Evolutionary conservation across 805 yeast genomes (phyloP).

Genomic region (Yamadazyma nakazawae): DNA sequence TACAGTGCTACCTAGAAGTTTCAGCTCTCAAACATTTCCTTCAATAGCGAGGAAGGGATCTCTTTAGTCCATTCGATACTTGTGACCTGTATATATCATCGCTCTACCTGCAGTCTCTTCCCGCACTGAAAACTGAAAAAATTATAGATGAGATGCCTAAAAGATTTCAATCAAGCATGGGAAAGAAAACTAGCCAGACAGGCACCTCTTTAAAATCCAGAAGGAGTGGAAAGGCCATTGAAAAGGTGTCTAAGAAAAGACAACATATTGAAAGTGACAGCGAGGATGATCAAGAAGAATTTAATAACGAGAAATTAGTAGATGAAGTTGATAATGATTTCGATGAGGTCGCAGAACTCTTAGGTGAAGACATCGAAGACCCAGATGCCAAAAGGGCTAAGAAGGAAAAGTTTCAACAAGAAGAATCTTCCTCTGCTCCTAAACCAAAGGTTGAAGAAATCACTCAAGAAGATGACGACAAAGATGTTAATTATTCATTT

Average conservation of each 20-base stretch:
- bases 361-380: constrained; percentile 43
- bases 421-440: constrained; percentile 23
- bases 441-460: constrained; percentile 23
- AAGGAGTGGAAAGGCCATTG: background rate
- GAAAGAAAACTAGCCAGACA: constrained; percentile 3
- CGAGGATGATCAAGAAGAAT: constrained; percentile 20
- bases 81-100: background rate
- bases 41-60: too few relatives aligned
- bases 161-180: constrained; percentile 1
- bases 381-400: constrained; percentile 34
- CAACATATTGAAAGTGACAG: background rate
- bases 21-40: too few relatives aligned
- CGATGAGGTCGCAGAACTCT: constrained; percentile 53
- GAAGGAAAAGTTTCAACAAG: constrained; percentile 16
- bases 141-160: constrained; percentile 13
- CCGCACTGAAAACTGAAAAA: constrained; percentile 5
- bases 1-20: too few relatives aligned
- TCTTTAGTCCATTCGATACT: too few relatives aligned
- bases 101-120: background rate
- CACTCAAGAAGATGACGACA: constrained; percentile 20
- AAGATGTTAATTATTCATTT: constrained; percentile 30
- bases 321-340: constrained; percentile 55
- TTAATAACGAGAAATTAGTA: constrained; percentile 43
- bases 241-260: constrained; percentile 1
- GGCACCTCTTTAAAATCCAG: background rate